Base-by-base conservation (phyloP, 164 flowering plant species). In the Sedum album region DNA sequence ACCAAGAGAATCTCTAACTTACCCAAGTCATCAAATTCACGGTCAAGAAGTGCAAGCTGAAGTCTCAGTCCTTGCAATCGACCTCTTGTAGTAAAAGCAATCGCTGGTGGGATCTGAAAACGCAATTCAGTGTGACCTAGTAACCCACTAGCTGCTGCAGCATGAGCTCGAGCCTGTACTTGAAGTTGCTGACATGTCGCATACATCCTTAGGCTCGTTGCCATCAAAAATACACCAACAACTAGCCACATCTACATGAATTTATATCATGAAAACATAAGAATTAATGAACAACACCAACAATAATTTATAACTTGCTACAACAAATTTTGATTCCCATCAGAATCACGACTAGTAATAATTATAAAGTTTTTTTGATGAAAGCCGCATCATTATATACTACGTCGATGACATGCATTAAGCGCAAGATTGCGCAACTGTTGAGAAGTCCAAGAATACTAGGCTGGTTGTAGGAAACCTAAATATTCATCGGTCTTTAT, bases 1-100 rank as follows among this genome's bases (percentile, higher is more conserved):
- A n/a, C 21, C 63, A 53, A 15, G 31, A 60, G 14, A 60, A 31
- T 18, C 15, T 13, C 0, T 60, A 55, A 14, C 46, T 68, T 73
- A 95, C 99, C 99, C 78, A 93, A 76, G 69, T 95, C 99, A 83
- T 92, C 99, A 81, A 95, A 88, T 73, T 95, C 98, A n/a, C 93
- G 81, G 66, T 93, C 98, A 78, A 93, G 95, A 74, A 92, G 90
- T n/a, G 99, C 98, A 79, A 95, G 98, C 81, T 95, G 97, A 61
- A 95, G 97, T 65, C 97, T 83, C 18, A 93, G 86, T 18, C 98
- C 96, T 66, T 89, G 98, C 35, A 93, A 55, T 44, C 93, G 79
- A 33, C 99, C 99, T 81, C 99, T 81, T 39, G 97, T 83, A 68
- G 97, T 93, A 73, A 95, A 79, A 7, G 96, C 88, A 68, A 92